Evolutionary conservation across 164 flowering plant species (phyloP), one percentile per base, ranked within the genome.

Genomic region (Aristolochia fimbriata): DNA sequence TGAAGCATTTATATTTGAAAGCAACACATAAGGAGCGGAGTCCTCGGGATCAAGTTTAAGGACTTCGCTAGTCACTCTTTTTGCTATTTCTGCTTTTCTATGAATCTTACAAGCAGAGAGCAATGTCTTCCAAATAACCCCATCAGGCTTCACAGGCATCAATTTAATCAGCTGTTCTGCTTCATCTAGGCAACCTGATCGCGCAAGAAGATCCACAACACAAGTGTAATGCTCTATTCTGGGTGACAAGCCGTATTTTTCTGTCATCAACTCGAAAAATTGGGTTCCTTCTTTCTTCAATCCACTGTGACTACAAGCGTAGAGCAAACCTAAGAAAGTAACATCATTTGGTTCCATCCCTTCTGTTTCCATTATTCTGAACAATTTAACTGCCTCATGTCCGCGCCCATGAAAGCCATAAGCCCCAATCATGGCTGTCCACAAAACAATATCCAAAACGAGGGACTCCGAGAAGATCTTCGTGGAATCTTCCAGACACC

Each of bases 401-500:
- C 91, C 93, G 47, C 62, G 68, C 31, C 96, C 91, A 69, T 88
- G 93, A 65, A 81, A 86, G 45, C 91, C 93, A 65, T 80, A 86
- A 48, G 93, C 88, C 20, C 87, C 68, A 71, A 88, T 83, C 88
- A 86, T 84, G 4, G 93, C 68, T 57, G 84, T 83, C 90, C 87
- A 86, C 45, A 78, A 45, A 12, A 88, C 90, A 46, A 62, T 55
- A 69, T 87, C 89, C 4, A 37, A 59, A 62, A 69, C 73, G 58
- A 59, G 60, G 55, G 63, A 61, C 65, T 74, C 84, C 20, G 25
- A 13, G 58, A 88, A 88, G 23, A 66, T 77, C 55, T 63, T 81
- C n/a, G 69, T n/a, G 12, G 87, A 85, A 50, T 81, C 88, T 13
- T 79, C 81, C 70, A 86, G 71, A 58, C 87, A 84, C 19, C 96